Evolutionary conservation across 257 asterid genomes (phyloP), one percentile per base, ranked within the genome.

Genomic region (Misopates orontium): DNA sequence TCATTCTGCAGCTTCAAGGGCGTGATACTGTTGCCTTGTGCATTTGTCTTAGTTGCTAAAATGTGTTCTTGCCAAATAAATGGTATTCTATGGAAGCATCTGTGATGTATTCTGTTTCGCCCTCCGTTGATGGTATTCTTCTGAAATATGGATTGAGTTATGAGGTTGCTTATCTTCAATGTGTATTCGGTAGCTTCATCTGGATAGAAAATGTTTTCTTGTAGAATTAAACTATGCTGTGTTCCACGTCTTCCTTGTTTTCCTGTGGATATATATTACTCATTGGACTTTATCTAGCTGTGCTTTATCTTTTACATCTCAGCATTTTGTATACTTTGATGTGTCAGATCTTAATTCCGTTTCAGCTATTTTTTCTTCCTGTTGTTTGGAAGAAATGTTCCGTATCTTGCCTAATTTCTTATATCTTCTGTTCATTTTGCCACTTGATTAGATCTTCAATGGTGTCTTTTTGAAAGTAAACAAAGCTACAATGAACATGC

Each of bases 391-490:
- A 28, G 36, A 28, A 28, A 28, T 28, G 6, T 28, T 28, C 36
- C 36, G 2, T 6, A 28, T 28, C 36, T 6, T 28, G 36, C 36
- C 6, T 28, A 28, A 6, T 14, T 6, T 9, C 15, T 7, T 60
- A 4, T 10, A 23, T 1, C 32, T 53, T 44, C 18, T 31, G 18
- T 47, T 10, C 5, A 13, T 31, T 25, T 41, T 47, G 20, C 48
- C 48, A 2, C 25, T 52, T 10, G 25, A 60, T 68, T 77, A 88
- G 94, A 88, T 88, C 40, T 88, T 88, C 57, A 88, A 88, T 32
- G 94, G 96, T 5, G 94, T 88, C 49, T 88, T 88, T 73, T 60
- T 88, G 73, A 88, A 88, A 77, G 96, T 85, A 1, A 87, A 87
- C 80, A 83, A 83, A 71, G 95, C 95, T 1, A 87, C 95, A 0